Conservation (phyloP, 1,284 basidiomycete species). For the Rhodotorula sp. region DNA sequence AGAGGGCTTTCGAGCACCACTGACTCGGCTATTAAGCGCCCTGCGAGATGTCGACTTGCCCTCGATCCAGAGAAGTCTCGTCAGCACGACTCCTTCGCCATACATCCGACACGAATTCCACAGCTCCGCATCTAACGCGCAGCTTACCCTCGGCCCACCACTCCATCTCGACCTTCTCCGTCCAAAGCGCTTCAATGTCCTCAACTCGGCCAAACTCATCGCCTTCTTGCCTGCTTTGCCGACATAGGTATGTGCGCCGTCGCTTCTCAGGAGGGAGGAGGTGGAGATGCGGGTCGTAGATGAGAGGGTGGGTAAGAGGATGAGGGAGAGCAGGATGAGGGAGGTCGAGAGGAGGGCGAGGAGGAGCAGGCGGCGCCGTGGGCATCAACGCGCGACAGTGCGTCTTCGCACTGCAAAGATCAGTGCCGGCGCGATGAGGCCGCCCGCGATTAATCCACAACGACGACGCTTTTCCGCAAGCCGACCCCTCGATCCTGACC, state of each 20-base stretch:
- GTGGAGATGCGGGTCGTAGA: background rate
- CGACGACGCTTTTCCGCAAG: too few species aligned
- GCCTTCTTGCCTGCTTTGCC: background rate
- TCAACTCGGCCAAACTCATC: conserved; percentile 55
- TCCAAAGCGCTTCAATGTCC: conserved; percentile 77
- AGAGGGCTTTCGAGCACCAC: too few species aligned
- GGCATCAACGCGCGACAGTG: too few species aligned
- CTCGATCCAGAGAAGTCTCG: too few species aligned
- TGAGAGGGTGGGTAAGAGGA: background rate
- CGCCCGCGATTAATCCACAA: too few species aligned
- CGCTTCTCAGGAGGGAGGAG: background rate
- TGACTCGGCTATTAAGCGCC: too few species aligned
- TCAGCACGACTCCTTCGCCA: too few species aligned
- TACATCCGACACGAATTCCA: too few species aligned
- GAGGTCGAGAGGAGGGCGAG: background rate
- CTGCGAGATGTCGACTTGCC: too few species aligned
- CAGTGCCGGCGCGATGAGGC: too few species aligned
- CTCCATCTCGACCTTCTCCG: conserved; percentile 55
- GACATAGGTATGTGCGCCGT: background rate
- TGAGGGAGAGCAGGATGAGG: background rate
- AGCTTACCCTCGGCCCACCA: conserved; percentile 84
- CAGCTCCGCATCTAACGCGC: background rate
- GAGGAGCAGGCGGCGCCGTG: conserved; percentile 14
- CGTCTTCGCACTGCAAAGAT: too few species aligned
- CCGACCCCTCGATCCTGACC: too few species aligned